phyloP scores from a whole-genome alignment of 805 yeast species.

The Zygosaccharomyces siamensis region DNA sequence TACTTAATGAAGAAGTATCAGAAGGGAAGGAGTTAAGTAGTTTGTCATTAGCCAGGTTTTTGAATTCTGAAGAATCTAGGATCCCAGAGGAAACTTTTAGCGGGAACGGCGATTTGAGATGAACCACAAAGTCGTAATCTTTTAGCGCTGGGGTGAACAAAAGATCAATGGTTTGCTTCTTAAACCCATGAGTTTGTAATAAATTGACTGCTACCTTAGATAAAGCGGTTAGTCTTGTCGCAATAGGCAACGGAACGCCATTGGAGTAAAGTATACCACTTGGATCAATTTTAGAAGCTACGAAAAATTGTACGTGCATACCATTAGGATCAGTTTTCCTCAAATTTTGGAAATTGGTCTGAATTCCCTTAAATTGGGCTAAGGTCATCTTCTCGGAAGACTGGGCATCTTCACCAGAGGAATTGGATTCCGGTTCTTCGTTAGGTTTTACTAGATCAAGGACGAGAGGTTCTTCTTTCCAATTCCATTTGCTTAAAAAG shows the following conservation, averaged over 20 bases:
- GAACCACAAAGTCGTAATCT: constrained; percentile 79
- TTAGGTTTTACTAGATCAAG: constrained; percentile 63
- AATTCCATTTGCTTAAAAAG: constrained; percentile 82
- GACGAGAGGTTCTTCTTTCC: constrained; percentile 84
- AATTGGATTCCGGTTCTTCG: constrained; percentile 37
- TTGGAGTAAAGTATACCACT: constrained; percentile 82
- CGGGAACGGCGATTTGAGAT: constrained; percentile 44
- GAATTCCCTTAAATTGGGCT: constrained; percentile 56
- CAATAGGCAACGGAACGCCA: constrained; percentile 63
- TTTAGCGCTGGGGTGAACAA: constrained; percentile 76
- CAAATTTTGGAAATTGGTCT: constrained; percentile 58
- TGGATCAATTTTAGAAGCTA: constrained; percentile 80
- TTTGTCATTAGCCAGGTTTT: constrained; percentile 45
- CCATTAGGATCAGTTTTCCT: constrained; percentile 81
- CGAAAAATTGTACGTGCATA: constrained; percentile 69
- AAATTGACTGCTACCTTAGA: constrained; percentile 67
- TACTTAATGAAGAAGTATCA: constrained; percentile 38
- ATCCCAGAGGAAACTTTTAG: constrained; percentile 52
- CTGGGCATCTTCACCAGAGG: constrained; percentile 35
- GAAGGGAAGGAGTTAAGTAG: constrained; percentile 33
- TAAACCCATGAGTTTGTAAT: constrained; percentile 43
- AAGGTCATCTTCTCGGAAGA: constrained; percentile 59
- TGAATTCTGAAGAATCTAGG: constrained; percentile 49
- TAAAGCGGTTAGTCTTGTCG: constrained; percentile 82
- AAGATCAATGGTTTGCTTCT: constrained; percentile 42